Base-by-base conservation (phyloP, 2,329 filamentous ascomycete species). In the Domatiomyces globalis region DNA sequence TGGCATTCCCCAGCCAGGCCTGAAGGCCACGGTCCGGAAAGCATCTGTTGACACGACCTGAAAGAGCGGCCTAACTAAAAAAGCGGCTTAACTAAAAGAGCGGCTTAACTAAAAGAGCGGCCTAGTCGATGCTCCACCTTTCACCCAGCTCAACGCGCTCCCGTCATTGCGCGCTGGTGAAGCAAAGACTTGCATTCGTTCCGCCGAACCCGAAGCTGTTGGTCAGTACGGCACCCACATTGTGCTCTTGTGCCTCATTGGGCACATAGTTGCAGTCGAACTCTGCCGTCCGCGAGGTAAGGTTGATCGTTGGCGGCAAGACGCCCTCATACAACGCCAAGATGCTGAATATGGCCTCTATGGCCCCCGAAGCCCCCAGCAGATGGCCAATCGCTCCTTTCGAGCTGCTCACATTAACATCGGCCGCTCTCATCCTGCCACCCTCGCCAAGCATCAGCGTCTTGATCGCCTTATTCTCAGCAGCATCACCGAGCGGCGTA, bases 171-270 rank as follows among this genome's bases (percentile, higher is more conserved):
- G 6, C 10, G 10, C 43, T 20, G 7, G 43, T 20, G 45, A 61
- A 61, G 49, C 58, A 60, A 39, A 98, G 71, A 50, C 81, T 88
- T 43, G 90, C 89, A 70, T 98, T 98, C 1, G 90, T 96, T 15
- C 92, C 92, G 9, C 92, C 92, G 70, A 98, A 98, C 0, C 92
- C 92, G 69, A 98, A 98, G 65, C 90, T 96, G 63, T 98, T 98
- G 2, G 87, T 92, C 52, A 98, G 62, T 4, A 85, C 86, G 19
- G 90, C 83, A 52, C 80, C 71, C 9, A 96, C 79, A 2, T 73
- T 65, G 58, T 79, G 81, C 49, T 84, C 67, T 66, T 95, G 89
- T 0, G 87, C 76, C 45, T 72, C 63, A 3, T 80, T 73, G 0
- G 88, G 79, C 2, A 95, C 81, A 66, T 95, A 90, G 64, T 96